A percentile compares a stretch with the other conserved stretches of the same genome.
Conservation (phyloP, 306 rosid species). For the Lathyrus tuberosus region DNA sequence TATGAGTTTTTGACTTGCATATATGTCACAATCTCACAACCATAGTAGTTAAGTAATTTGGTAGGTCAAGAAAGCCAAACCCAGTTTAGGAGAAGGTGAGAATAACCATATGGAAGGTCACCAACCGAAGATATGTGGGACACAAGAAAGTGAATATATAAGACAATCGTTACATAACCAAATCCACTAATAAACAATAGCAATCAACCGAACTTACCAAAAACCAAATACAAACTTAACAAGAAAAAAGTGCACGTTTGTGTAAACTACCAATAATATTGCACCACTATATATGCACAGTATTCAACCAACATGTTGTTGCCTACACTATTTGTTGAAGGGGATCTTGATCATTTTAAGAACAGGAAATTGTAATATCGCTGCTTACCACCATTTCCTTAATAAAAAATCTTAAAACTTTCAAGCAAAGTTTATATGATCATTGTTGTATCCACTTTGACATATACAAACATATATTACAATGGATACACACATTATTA, state of each 20-base stretch:
- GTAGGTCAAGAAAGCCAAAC: constrained; percentile 17
- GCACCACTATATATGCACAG: constrained; percentile 8
- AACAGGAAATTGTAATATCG: constrained; percentile 12
- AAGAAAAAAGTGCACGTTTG: neutral
- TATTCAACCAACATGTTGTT: constrained; percentile 35
- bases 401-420: constrained; percentile 42
- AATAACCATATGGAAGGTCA: constrained; percentile 28
- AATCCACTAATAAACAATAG: constrained; percentile 23
- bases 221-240: constrained; percentile 34
- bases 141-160: neutral
- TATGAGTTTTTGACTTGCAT: neutral
- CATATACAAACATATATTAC: neutral
- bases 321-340: constrained; percentile 25
- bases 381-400: constrained; percentile 29
- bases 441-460: constrained; percentile 20
- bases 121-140: constrained; percentile 42
- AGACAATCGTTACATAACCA: constrained; percentile 12
- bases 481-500: neutral
- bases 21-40: neutral
- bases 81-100: constrained; percentile 28
- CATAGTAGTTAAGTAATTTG: constrained; percentile 20
- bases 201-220: constrained; percentile 25
- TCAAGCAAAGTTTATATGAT: constrained; percentile 66
- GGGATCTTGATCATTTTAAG: constrained; percentile 33
- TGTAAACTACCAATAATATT: constrained; percentile 13